phyloP scores from a whole-genome alignment of 345 rosid genomes.

The Physaria fendleri region DNA sequence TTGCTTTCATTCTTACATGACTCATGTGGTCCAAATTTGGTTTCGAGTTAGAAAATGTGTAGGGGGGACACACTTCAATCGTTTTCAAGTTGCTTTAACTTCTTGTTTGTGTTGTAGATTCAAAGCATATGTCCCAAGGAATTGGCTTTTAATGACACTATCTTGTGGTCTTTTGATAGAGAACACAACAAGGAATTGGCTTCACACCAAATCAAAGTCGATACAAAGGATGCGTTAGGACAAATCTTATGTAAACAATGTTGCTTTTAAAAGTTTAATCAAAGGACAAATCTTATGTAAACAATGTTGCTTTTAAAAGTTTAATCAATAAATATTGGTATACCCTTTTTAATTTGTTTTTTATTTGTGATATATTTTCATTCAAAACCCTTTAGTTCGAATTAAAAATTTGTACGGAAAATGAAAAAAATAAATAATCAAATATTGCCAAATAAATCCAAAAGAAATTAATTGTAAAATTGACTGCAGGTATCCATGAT shows the following conservation, averaged over 20 bases:
- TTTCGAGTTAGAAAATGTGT: too few species aligned
- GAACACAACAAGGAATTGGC: background rate
- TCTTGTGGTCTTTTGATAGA: background rate
- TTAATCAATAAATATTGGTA: background rate
- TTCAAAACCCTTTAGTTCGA: too few species aligned
- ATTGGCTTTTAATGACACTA: background rate
- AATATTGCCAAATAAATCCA: slow-evolving; percentile 21
- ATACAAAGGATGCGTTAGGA: background rate
- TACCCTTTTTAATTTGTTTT: background rate
- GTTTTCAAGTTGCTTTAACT: too few species aligned
- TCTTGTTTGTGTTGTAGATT: background rate
- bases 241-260: background rate
- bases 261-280: background rate
- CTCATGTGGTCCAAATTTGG: too few species aligned
- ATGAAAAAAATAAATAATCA: background rate
- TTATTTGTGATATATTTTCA: background rate
- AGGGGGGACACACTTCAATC: too few species aligned
- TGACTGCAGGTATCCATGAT: slow-evolving; percentile 28
- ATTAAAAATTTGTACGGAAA: background rate
- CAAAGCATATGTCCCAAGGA: background rate
- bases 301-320: background rate
- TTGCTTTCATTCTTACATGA: too few species aligned
- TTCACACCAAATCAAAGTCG: background rate
- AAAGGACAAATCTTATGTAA: background rate
- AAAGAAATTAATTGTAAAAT: slow-evolving; percentile 21